phyloP scores from a whole-genome alignment of 306 rosid genomes.

The Potentilla sterilis region DNA sequence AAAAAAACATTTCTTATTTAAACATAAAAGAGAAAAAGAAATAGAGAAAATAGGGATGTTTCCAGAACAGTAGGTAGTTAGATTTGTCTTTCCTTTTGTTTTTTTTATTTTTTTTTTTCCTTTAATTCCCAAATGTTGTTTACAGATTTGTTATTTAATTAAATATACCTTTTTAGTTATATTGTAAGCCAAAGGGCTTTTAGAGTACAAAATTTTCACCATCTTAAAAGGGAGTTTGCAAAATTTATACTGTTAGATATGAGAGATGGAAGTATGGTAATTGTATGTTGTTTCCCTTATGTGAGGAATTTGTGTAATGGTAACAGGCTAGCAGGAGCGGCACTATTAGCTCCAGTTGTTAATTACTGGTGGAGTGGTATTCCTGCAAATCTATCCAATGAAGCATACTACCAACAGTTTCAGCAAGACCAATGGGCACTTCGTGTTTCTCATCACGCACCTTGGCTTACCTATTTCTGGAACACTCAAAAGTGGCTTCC shows the following conservation, averaged over 20 bases:
- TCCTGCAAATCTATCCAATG: slow-evolving; percentile 58
- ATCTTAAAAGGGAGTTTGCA: background rate
- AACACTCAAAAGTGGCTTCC: slow-evolving; percentile 88
- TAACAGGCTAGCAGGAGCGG: slow-evolving; percentile 82
- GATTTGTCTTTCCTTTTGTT: too few species aligned
- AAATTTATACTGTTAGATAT: background rate
- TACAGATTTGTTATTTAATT: background rate
- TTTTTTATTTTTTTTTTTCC: background rate
- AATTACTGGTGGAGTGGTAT: slow-evolving; percentile 87
- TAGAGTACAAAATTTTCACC: background rate
- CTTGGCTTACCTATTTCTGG: slow-evolving; percentile 96
- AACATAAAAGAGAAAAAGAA: too few species aligned
- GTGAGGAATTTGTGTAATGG: slow-evolving; percentile 10
- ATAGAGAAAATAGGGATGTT: too few species aligned
- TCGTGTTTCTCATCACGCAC: slow-evolving; percentile 67
- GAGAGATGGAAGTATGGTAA: background rate
- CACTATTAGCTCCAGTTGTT: slow-evolving; percentile 57
- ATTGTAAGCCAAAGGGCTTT: background rate
- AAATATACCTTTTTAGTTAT: background rate
- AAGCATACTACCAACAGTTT: slow-evolving; percentile 38
- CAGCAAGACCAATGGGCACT: slow-evolving; percentile 67
- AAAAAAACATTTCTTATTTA: too few species aligned
- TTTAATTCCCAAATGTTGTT: background rate
- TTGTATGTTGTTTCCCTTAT: slow-evolving; percentile 10
- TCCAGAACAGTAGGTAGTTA: too few species aligned